A percentile compares a stretch with the other conserved stretches of the same genome.
phyloP scores from a whole-genome alignment of 108 stramenopile genomes.

The Skeletonema potamos region DNA sequence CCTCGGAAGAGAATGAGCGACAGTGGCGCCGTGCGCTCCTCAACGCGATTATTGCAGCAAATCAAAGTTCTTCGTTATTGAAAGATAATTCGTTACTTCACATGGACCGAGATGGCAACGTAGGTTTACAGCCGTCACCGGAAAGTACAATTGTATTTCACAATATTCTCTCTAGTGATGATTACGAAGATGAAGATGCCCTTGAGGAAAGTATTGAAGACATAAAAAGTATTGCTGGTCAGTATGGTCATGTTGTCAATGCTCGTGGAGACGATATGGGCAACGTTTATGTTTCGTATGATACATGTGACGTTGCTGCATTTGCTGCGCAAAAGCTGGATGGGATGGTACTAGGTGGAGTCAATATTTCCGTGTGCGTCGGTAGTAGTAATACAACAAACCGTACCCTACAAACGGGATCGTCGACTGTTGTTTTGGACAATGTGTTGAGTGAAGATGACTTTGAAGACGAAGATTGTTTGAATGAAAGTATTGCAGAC shows the following conservation, averaged over 20 bases:
- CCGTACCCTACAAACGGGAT: not conserved
- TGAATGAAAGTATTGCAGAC: conserved; percentile 45
- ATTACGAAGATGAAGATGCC: conserved; percentile 75
- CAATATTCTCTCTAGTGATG: conserved; percentile 70
- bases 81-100: not conserved
- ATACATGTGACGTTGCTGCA: conserved; percentile 11
- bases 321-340: conserved; percentile 35
- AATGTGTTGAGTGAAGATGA: conserved; percentile 54
- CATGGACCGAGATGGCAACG: not conserved
- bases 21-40: conserved; percentile 14
- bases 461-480: conserved; percentile 56
- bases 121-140: not conserved
- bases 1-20: conserved; percentile 13
- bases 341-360: conserved; percentile 43
- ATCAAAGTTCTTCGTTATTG: not conserved
- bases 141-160: conserved; percentile 41
- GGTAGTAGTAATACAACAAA: conserved; percentile 1
- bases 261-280: conserved; percentile 11
- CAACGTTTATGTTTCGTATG: conserved; percentile 32
- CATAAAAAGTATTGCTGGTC: conserved; percentile 47
- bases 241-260: conserved; percentile 33
- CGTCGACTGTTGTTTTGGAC: conserved; percentile 16
- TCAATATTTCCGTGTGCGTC: conserved; percentile 9
- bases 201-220: conserved; percentile 72
- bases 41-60: conserved; percentile 2